phyloP scores from a whole-genome alignment of 2,329 filamentous ascomycete genomes.

The Aspergillus uvarum region DNA sequence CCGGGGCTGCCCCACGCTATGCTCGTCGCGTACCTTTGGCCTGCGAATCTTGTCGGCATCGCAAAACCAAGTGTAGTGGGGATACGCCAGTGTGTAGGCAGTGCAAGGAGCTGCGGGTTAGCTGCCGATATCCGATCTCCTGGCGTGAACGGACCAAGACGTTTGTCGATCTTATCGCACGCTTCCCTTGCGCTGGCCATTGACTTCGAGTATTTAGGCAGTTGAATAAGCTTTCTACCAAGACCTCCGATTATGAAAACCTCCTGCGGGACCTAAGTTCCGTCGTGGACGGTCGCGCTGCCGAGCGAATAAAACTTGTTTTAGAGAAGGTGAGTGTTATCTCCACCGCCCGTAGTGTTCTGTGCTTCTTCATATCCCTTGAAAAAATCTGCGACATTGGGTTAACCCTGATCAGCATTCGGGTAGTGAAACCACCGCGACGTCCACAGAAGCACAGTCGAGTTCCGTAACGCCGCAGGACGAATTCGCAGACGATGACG shows the following conservation, averaged over 20 bases:
- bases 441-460: conserved; percentile 25
- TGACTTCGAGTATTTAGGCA: conserved; percentile 24
- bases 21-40: conserved; percentile 37
- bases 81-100: conserved; percentile 43
- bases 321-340: conserved; percentile 38
- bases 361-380: background rate
- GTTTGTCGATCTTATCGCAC: conserved; percentile 23
- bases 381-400: background rate
- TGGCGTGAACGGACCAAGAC: conserved; percentile 40
- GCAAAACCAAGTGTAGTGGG: conserved; percentile 48
- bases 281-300: conserved; percentile 34
- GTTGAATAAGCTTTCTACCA: conserved; percentile 35
- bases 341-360: background rate
- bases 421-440: conserved; percentile 16
- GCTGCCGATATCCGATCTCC: conserved; percentile 41
- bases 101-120: conserved; percentile 39
- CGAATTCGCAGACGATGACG: conserved; percentile 29
- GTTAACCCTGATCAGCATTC: conserved; percentile 22
- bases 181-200: conserved; percentile 5
- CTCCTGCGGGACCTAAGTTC: conserved; percentile 38
- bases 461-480: conserved; percentile 33
- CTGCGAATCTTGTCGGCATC: conserved; percentile 43
- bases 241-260: conserved; percentile 40
- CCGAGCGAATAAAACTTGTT: conserved; percentile 35
- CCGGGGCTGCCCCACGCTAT: conserved; percentile 17